These are phyloP conservation scores for Plectosphaerella sp. DNA, from an alignment of 2,329 filamentous ascomycete species.

Conservation along the genomic window DNA sequence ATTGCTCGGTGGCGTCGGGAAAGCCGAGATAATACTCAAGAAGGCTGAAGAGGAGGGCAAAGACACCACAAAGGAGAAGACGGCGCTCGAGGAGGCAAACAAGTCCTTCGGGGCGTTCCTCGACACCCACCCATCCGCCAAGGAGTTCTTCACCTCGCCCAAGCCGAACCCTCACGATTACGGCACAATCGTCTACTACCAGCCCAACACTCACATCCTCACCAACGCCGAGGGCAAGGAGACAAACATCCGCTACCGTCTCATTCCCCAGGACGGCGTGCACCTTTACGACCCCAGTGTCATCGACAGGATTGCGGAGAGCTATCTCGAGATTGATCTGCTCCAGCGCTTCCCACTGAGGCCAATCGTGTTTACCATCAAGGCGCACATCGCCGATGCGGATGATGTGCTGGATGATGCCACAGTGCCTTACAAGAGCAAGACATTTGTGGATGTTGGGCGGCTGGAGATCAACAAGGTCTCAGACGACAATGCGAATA, in stretches of 20 bases:
- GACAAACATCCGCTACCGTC: neutral
- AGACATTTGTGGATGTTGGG: slow-evolving; percentile 6
- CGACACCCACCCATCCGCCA: neutral
- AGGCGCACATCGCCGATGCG: slow-evolving; percentile 1
- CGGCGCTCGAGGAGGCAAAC: neutral
- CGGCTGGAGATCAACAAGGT: slow-evolving; percentile 8
- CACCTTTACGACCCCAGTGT: neutral
- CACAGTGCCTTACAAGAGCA: slow-evolving; percentile 10
- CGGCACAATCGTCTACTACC: neutral
- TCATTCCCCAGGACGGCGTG: neutral
- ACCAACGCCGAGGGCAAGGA: neutral
- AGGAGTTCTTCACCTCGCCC: neutral
- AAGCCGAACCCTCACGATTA: slow-evolving; percentile 2
- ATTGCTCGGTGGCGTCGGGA: neutral
- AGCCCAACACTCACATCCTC: slow-evolving; percentile 2
- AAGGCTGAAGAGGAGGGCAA: neutral
- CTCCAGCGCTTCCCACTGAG: neutral
- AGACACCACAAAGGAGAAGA: neutral
- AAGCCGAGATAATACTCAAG: neutral
- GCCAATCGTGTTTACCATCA: slow-evolving; percentile 1
- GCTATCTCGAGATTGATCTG: slow-evolving; percentile 4
- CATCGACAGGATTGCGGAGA: neutral
- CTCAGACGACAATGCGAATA: slow-evolving; percentile 3
- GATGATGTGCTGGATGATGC: slow-evolving; percentile 9
- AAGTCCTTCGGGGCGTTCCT: neutral